Conservation (phyloP, 306 rosid species). For the Spatholobus suberectus region DNA sequence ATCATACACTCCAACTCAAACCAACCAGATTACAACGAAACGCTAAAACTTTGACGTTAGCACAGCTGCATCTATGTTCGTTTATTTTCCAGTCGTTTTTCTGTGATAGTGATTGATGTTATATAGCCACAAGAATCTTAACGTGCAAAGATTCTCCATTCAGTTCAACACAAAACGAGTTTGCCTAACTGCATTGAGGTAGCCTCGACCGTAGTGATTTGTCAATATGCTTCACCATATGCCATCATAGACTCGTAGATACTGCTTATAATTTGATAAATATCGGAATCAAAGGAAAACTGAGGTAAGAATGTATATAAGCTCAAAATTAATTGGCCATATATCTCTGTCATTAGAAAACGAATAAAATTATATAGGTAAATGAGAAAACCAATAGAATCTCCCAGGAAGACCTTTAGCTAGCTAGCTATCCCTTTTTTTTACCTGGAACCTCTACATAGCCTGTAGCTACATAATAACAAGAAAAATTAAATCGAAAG, state of each 20-base stretch:
- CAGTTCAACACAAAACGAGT: background rate
- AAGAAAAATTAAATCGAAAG: background rate
- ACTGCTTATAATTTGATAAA: background rate
- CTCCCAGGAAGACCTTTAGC: background rate
- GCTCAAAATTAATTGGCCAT: background rate
- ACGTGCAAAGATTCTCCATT: slow-evolving; percentile 36
- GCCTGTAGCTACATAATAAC: background rate
- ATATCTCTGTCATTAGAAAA: background rate
- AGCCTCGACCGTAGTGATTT: background rate
- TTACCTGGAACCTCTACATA: background rate
- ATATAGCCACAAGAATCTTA: background rate
- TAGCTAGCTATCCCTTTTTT: background rate
- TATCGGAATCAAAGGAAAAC: background rate
- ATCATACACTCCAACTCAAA: slow-evolving; percentile 19
- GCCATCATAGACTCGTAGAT: background rate
- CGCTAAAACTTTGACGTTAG: background rate
- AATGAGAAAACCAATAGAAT: background rate
- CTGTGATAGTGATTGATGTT: slow-evolving; percentile 38
- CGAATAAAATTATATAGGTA: background rate
- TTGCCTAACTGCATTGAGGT: slow-evolving; percentile 2
- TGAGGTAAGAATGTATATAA: background rate
- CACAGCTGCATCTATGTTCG: background rate
- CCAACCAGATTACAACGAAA: slow-evolving; percentile 20
- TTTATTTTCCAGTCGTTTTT: slow-evolving; percentile 3
- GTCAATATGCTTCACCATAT: background rate